Evolutionary conservation across 345 rosid species (phyloP), one percentile per base, ranked within the genome.

Genomic region (Moricandia moricandioides): DNA sequence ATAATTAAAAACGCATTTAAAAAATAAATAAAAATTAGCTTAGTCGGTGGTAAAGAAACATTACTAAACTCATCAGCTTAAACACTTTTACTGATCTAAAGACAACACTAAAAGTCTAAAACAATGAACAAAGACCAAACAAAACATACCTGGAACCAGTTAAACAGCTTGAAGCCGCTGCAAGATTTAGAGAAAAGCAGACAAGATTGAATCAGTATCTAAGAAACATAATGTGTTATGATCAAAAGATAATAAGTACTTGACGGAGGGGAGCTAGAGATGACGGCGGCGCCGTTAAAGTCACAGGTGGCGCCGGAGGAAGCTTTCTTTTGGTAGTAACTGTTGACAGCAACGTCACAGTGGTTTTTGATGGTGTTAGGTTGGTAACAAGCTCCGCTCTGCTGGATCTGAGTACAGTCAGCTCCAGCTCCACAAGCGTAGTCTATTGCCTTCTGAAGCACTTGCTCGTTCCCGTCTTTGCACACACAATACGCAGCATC

Each of bases 381-480:
- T 26, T 85, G 84, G 70, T 14, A 96, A 82, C 99, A 96, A 45
- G 74, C 88, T 13, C 97, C 99, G 70, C 55, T 88, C 59, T 81
- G 88, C 40, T 83, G 73, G 82, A 88, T 90, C 49, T 80, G 72
- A 0, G 71, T 8, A 69, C 96, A 90, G 31, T 90, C 96, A 62
- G 87, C 96, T 55, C 96, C 96, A 33, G 85, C 82, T 72, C 99
- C 99, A 78, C 99, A 95, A n/a, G 99, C 99, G 73, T 86, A 95
- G 78, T 95, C 99, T 30, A 95, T 56, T 5, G 85, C 57, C 45
- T 90, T 95, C 70, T 95, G 99, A 27, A 89, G 83, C 6, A 31
- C 80, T 33, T 72, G 8, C 7, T 90, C 96, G 70, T 84, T 49
- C 30, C 96, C 97, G 70, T 89, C 92, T 83, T 85, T 95, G 61